Base-by-base conservation (phyloP, 176 grass and related monocot species). In the Eragrostis curvula region DNA sequence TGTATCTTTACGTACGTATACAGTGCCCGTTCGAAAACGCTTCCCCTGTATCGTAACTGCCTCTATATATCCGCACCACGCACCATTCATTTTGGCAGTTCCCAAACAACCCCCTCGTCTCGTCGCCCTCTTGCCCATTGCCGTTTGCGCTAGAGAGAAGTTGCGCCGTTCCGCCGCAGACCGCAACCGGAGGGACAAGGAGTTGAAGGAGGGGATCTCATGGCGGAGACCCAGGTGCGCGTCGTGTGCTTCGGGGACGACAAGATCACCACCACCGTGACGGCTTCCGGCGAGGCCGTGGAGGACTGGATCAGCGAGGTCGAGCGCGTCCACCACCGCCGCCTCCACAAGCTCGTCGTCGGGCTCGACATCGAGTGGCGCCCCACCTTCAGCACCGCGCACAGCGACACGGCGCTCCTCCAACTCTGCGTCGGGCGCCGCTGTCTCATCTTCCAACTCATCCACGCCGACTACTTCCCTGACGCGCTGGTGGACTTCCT, bases 181-280 rank as follows among this genome's bases (percentile, higher is more conserved):
- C 11, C 47, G 47, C 47, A 14, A 48, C 2, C 47, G 12, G 47
- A 12, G 47, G 47, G 47, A 14, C 9, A n/a, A n/a, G n/a, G n/a
- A n/a, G n/a, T n/a, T n/a, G n/a, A n/a, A n/a, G n/a, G 47, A 48
- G 56, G 8, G n/a, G 61, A 75, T 30, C 71, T 52, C 5, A 87
- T 87, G 85, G 85, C n/a, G 14, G 32, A 61, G 23, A 62, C 85
- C 12, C 45, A 49, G 20, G 64, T 77, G n/a, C 73, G 42, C 59
- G 18, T 4, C 20, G 74, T 88, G 28, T 3, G 2, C 16, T 84
- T 88, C 68, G 59, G 32, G 39, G 6, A 7, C 15, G 28, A 66
- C 27, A 48, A 24, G 81, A 88, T 88, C 75, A 41, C 17, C 68
- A 43, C 81, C 75, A 88, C 87, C 30, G 75, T 88, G 43, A 84